Evolutionary conservation across 2,329 filamentous ascomycete genomes (phyloP).

Genomic region (Ustulina deusta): DNA sequence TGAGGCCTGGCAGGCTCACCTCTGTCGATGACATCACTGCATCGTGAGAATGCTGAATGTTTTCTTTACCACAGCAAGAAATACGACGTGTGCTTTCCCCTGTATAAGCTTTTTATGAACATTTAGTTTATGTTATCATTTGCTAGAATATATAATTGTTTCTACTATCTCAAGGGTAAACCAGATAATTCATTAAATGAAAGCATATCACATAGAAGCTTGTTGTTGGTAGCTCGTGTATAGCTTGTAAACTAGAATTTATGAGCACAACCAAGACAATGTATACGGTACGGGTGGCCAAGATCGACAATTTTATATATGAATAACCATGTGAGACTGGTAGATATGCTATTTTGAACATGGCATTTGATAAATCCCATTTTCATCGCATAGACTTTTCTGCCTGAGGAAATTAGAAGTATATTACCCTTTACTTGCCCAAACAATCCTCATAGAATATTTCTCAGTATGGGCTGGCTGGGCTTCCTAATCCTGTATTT

Average conservation of each 20-base stretch:
- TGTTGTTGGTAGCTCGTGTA: too few species aligned
- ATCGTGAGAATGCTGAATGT: neutral
- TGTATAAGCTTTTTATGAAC: neutral
- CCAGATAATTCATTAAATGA: too few species aligned
- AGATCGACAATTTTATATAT: slow-evolving; percentile 27
- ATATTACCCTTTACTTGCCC: neutral
- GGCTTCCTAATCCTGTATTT: neutral
- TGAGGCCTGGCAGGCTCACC: neutral
- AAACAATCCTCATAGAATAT: neutral
- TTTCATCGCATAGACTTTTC: neutral
- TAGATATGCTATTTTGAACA: slow-evolving; percentile 30
- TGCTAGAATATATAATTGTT: too few species aligned
- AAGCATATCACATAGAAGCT: too few species aligned
- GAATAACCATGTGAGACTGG: slow-evolving; percentile 18
- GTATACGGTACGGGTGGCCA: slow-evolving; percentile 7
- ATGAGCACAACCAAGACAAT: neutral
- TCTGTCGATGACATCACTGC: slow-evolving; percentile 25
- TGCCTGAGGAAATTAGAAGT: neutral
- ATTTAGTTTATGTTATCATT: neutral
- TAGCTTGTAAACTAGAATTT: too few species aligned
- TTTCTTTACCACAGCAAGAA: neutral
- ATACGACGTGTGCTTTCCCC: neutral
- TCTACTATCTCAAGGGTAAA: too few species aligned
- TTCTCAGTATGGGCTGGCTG: neutral
- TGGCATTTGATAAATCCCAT: slow-evolving; percentile 37